phyloP scores from a whole-genome alignment of 2,329 filamentous ascomycete species.

The Pseudogymnoascus sp. region DNA sequence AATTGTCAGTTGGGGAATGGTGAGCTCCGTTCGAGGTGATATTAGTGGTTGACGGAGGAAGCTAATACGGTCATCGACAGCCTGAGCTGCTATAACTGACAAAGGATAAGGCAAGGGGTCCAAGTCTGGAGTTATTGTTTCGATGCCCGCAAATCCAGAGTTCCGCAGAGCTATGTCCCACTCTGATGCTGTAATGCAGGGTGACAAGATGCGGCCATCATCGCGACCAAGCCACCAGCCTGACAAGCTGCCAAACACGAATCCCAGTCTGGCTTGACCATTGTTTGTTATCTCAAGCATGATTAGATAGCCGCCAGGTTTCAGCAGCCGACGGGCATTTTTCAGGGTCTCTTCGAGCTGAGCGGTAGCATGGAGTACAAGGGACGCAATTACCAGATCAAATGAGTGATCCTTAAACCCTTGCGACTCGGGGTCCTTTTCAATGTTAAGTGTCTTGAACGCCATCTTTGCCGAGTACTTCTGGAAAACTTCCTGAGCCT shows the following conservation, averaged over 20 bases:
- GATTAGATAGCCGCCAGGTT: slow-evolving; percentile 40
- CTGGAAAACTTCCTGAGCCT: slow-evolving; percentile 25
- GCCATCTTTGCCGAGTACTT: slow-evolving; percentile 22
- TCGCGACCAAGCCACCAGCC: slow-evolving; percentile 15
- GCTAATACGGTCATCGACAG: slow-evolving; percentile 26
- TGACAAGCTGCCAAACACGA: slow-evolving; percentile 12
- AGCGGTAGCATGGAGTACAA: slow-evolving; percentile 34
- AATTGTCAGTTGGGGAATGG: slow-evolving; percentile 15
- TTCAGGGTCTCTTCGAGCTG: slow-evolving; percentile 22
- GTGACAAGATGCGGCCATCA: slow-evolving; percentile 4
- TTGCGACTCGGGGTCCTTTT: slow-evolving; percentile 25
- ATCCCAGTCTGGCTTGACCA: background rate
- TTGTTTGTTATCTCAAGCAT: slow-evolving; percentile 33
- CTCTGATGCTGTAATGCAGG: slow-evolving; percentile 9
- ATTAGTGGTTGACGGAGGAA: slow-evolving; percentile 26
- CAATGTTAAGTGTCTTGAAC: slow-evolving; percentile 32
- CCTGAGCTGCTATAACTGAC: slow-evolving; percentile 29
- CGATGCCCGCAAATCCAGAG: slow-evolving; percentile 27
- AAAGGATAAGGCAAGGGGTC: slow-evolving; percentile 11
- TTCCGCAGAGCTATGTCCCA: slow-evolving; percentile 23
- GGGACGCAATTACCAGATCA: slow-evolving; percentile 35
- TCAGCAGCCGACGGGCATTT: slow-evolving; percentile 33
- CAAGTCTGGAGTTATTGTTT: slow-evolving; percentile 18
- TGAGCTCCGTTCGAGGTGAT: background rate
- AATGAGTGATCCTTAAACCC: slow-evolving; percentile 28